A percentile compares a stretch with the other conserved stretches of the same genome.
Evolutionary conservation across 2,329 filamentous ascomycete species (phyloP).

Genomic region (Alternaria tenuissima): DNA sequence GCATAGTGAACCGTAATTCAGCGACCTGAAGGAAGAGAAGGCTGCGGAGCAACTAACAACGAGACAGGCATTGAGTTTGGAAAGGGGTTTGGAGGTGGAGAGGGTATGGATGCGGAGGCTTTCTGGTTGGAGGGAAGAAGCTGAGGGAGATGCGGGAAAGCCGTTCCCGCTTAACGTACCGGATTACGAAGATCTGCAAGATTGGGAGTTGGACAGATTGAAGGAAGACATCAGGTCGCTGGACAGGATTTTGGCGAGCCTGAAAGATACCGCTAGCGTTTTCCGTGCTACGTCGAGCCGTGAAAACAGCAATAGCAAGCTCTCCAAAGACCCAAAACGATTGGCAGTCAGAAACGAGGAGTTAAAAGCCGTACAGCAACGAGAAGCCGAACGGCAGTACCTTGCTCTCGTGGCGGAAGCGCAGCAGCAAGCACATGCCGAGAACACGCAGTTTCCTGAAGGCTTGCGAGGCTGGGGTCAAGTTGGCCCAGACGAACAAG

Average conservation of each 20-base stretch:
- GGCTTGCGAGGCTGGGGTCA: neutral
- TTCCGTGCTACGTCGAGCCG: fast-evolving
- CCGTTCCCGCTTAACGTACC: neutral
- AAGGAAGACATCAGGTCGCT: neutral
- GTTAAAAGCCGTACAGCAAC: neutral
- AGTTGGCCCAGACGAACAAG: neutral
- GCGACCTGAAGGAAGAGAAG: neutral
- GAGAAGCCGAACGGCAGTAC: neutral
- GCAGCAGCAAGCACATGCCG: neutral
- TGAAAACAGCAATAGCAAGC: neutral
- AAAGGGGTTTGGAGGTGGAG: neutral
- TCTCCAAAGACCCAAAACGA: neutral
- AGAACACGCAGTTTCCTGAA: neutral
- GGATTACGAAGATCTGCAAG: neutral
- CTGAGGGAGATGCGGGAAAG: neutral
- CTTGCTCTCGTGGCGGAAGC: neutral
- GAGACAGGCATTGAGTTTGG: neutral
- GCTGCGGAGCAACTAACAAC: neutral
- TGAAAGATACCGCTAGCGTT: neutral
- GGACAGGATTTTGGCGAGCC: neutral
- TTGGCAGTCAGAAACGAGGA: neutral
- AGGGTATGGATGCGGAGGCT: neutral
- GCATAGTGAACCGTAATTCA: neutral
- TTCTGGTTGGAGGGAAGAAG: neutral
- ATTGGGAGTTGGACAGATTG: neutral